phyloP scores from a whole-genome alignment of 768 basidiomycete species.

The Neoboletus brunneissimus region DNA sequence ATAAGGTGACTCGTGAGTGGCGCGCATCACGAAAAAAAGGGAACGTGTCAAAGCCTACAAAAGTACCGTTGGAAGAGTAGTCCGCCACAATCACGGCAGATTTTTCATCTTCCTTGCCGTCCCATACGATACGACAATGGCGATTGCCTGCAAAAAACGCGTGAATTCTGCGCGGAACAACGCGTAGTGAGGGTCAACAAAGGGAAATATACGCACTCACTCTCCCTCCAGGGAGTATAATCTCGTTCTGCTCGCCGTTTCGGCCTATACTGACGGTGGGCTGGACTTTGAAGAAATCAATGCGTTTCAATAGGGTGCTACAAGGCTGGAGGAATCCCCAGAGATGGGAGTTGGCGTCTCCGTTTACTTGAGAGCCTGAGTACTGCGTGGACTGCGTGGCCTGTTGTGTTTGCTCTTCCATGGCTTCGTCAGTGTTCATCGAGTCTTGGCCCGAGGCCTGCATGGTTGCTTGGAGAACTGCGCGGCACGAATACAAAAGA shows the following conservation, averaged over 20 bases:
- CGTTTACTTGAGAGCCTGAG: conserved; percentile 28
- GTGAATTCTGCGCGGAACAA: conserved; percentile 16
- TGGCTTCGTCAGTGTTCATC: conserved; percentile 26
- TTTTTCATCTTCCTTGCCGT: conserved; percentile 31
- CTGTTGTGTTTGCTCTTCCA: conserved; percentile 37
- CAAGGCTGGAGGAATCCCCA: conserved; percentile 77
- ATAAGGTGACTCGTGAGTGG: conserved; percentile 6
- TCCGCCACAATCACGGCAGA: conserved; percentile 36
- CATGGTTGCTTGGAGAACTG: conserved; percentile 13
- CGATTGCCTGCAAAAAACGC: conserved; percentile 37
- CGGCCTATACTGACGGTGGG: conserved; percentile 56
- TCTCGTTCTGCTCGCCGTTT: conserved; percentile 41
- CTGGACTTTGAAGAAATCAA: conserved; percentile 60
- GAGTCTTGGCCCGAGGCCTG: conserved; percentile 16
- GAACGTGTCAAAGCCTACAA: conserved; percentile 29
- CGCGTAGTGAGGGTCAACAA: conserved; percentile 11
- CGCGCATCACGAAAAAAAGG: conserved; percentile 1
- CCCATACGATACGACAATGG: conserved; percentile 39
- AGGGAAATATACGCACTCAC: conserved; percentile 53
- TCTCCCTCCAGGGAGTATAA: conserved; percentile 66
- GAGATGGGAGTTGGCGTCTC: conserved; percentile 37
- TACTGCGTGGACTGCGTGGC: conserved; percentile 41
- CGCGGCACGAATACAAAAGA: background rate
- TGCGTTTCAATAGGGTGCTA: conserved; percentile 45
- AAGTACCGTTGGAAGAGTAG: conserved; percentile 45